Evolutionary conservation across 2,329 filamentous ascomycete genomes (phyloP), one percentile per base, ranked within the genome.

Genomic region (Verticillium tricorpus): DNA sequence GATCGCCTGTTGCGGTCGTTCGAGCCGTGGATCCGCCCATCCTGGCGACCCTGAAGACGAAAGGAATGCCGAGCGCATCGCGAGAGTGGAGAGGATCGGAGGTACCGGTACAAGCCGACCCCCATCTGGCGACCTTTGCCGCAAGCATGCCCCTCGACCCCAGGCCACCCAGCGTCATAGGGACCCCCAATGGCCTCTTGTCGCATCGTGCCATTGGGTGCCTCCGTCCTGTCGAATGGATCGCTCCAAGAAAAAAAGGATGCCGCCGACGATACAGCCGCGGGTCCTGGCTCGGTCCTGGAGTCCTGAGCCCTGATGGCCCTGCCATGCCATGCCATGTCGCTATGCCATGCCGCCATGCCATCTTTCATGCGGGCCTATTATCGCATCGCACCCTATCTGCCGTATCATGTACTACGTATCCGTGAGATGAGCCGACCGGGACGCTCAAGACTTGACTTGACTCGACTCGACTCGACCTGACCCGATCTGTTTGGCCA

Each of bases 21-120:
- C 64, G 63, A 65, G 64, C 63, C 64, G 63, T 56, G 19, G 58
- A 63, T 65, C 64, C 63, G 63, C 63, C 61, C 35, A 32, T 19
- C 11, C 28, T 28, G 22, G 11, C 45, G 61, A 61, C 63, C 63
- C 61, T 63, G 59, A 60, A 55, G 37, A 31, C 57, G 37, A 19
- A 39, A 25, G 25, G 57, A 52, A 52, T 52, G 45, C 45, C 45
- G 45, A 52, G n/a, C 45, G 11, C 45, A 52, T 28, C n/a, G 45
- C 45, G 45, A 52, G 19, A 52, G 45, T 52, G 45, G 45, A 22
- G 45, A 12, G 45, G n/a, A 52, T 25, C 45, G 25, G 15, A 58
- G n/a, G 57, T 58, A 58, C 31, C 57, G 19, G 57, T 58, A 58
- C 57, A 58, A 32, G 11, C n/a, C 12, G 45, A n/a, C 22, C 45